Conservation (phyloP, 345 rosid species). For the Orychophragmus violaceus region DNA sequence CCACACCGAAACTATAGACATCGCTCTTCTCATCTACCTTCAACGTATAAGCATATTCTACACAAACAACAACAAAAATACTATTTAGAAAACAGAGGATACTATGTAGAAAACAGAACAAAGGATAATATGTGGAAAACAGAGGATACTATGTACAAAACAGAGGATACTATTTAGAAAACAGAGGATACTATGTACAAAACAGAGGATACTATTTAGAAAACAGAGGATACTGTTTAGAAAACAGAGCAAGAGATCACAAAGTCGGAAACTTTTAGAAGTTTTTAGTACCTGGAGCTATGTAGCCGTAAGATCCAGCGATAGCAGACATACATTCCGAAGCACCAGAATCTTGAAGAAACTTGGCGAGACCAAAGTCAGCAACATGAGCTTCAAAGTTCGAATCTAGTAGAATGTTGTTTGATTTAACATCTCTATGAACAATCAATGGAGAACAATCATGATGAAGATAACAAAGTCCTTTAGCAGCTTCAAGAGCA, state of each 20-base stretch:
- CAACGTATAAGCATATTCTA: constrained; percentile 94
- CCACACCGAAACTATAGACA: constrained; percentile 95
- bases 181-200: background rate
- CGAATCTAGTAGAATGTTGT: constrained; percentile 78
- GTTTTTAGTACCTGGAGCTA: constrained; percentile 67
- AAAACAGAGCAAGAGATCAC: constrained; percentile 9
- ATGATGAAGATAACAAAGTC: constrained; percentile 83
- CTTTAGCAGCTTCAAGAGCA: constrained; percentile 82
- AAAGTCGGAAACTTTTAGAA: background rate
- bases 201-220: too few relatives aligned
- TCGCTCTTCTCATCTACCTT: constrained; percentile 99
- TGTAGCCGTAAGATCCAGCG: constrained; percentile 94
- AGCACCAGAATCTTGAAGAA: constrained; percentile 85
- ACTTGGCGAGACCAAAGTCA: constrained; percentile 90
- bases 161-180: background rate
- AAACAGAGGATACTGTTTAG: too few relatives aligned
- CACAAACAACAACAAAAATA: constrained; percentile 18
- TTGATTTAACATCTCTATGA: constrained; percentile 82
- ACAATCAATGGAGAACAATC: constrained; percentile 87
- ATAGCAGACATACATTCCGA: constrained; percentile 97
- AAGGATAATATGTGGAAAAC: constrained; percentile 8
- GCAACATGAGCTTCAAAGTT: constrained; percentile 91
- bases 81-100: constrained; percentile 9
- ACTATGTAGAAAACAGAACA: background rate
- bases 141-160: background rate